These are phyloP conservation scores for Pythium dissimile DNA, from an alignment of 352 stramenopile genomes.

Conservation along the genomic window DNA sequence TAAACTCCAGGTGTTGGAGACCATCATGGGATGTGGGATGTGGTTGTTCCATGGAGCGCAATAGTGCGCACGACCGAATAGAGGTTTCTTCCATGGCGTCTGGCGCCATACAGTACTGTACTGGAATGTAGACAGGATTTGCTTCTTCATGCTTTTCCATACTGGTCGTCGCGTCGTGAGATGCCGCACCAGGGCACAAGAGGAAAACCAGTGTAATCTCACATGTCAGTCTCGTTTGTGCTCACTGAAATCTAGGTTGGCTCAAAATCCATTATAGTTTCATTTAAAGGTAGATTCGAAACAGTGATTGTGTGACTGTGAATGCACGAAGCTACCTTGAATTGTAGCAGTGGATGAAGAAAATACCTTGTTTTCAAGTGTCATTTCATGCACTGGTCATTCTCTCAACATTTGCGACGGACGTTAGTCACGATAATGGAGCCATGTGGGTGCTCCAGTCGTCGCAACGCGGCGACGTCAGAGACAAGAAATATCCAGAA, in stretches of 20 bases:
- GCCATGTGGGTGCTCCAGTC: conserved; percentile 8
- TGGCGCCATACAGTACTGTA: conserved; percentile 10
- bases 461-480: conserved; percentile 3
- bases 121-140: neutral
- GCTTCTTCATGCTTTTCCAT: neutral
- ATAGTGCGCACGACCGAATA: neutral
- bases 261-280: conserved; percentile 18
- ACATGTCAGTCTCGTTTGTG: neutral
- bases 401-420: conserved; percentile 10
- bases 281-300: neutral
- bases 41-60: conserved; percentile 9
- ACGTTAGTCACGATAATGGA: conserved; percentile 5
- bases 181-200: neutral
- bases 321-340: neutral
- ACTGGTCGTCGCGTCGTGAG: neutral
- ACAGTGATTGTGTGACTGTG: neutral
- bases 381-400: neutral
- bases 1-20: no score
- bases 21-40: neutral
- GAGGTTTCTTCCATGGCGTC: conserved; percentile 18
- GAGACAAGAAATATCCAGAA: conserved; percentile 16
- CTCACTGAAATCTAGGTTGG: neutral
- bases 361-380: neutral
- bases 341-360: neutral
- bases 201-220: neutral